Percentiles rank a stretch among this genome's conserved stretches.
Evolutionary conservation across 2,329 filamentous ascomycete genomes (phyloP).

Genomic region (Emmonsia crescens): DNA sequence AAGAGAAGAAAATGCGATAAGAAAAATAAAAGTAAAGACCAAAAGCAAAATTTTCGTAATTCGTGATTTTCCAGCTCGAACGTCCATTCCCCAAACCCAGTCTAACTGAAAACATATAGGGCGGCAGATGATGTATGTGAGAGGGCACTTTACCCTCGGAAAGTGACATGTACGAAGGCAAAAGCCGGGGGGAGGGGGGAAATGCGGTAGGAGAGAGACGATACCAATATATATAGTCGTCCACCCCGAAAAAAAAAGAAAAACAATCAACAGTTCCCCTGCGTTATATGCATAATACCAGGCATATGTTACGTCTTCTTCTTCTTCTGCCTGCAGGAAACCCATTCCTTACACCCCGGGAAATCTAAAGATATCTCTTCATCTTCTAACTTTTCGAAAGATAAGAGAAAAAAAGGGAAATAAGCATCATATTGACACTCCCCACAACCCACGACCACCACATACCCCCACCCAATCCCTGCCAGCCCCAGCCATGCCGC

Average conservation of each 20-base stretch:
- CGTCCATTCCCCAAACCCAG: neutral
- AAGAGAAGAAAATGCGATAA: neutral
- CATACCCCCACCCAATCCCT: slow-evolving; percentile 37
- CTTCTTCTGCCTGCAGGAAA: neutral
- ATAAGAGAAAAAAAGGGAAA: neutral
- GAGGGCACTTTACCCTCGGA: neutral
- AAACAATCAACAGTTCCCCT: neutral
- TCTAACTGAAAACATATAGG: neutral
- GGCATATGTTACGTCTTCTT: neutral
- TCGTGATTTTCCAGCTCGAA: neutral
- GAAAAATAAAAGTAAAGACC: neutral
- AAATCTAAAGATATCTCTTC: neutral
- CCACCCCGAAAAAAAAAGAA: neutral
- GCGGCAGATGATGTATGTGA: neutral
- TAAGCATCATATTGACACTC: slow-evolving; percentile 27
- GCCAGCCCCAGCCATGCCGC: slow-evolving; percentile 24
- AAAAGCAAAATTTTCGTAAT: neutral
- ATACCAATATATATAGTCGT: neutral
- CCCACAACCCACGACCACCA: slow-evolving; percentile 36
- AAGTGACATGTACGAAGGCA: neutral
- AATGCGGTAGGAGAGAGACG: neutral
- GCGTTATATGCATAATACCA: too few relatives aligned
- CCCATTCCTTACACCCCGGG: neutral
- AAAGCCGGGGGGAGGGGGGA: neutral
- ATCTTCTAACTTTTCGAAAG: neutral